Evolutionary conservation across 495 filamentous ascomycete genomes (phyloP).

Genomic region (Xylaria castorea): DNA sequence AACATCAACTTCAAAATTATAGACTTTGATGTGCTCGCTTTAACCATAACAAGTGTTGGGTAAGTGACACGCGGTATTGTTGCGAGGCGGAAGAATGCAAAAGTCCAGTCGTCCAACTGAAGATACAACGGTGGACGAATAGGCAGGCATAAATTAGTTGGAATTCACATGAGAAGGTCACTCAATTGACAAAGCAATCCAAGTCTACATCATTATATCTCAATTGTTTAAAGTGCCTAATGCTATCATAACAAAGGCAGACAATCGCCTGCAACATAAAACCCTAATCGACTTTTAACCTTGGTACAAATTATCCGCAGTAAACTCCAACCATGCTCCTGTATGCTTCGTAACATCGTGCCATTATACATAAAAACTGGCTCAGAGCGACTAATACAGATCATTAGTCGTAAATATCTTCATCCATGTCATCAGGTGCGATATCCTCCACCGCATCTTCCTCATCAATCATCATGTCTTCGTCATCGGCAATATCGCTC

Average conservation of each 20-base stretch:
- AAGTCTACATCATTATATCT: background rate
- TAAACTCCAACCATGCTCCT: conserved; percentile 6
- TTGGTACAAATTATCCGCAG: conserved; percentile 6
- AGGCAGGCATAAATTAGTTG: background rate
- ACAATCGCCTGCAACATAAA: conserved; percentile 3
- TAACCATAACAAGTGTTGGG: too few species aligned
- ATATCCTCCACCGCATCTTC: conserved; percentile 74
- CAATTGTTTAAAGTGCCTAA: background rate
- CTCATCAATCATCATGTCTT: conserved; percentile 68
- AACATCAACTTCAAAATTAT: too few species aligned
- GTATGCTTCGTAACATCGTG: conserved; percentile 10
- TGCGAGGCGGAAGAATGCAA: too few species aligned
- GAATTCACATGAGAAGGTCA: background rate
- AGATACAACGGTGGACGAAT: background rate
- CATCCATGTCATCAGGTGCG: conserved; percentile 75
- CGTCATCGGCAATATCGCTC: conserved; percentile 61
- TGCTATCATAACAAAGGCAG: conserved; percentile 9
- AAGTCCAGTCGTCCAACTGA: too few species aligned
- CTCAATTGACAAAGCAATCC: background rate
- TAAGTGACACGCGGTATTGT: too few species aligned
- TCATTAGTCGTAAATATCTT: conserved; percentile 69
- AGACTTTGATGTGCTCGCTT: too few species aligned
- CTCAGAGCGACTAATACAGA: background rate
- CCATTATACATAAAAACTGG: background rate
- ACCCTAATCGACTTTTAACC: background rate